Percentiles rank a stretch among this genome's conserved stretches.
Conservation (phyloP, 2,329 filamentous ascomycete species). For the Ophiostoma perfectum region DNA sequence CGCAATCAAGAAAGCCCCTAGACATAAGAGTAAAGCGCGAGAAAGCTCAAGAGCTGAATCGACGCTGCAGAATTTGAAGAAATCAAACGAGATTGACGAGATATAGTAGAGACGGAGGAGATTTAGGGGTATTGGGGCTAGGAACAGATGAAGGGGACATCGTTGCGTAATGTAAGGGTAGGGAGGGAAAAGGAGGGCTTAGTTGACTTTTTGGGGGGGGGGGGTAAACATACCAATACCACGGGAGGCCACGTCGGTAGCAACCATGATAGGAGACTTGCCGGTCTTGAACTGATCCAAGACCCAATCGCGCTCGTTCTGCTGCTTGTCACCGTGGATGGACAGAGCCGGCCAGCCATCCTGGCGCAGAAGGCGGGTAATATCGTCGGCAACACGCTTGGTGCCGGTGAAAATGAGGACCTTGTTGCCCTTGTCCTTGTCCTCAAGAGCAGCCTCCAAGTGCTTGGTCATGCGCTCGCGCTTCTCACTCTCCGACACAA, state of each 20-base stretch:
- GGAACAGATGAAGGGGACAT: conserved; percentile 23
- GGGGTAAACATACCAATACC: conserved; percentile 87
- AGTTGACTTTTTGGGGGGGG: conserved; percentile 30
- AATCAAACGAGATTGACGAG: conserved; percentile 32
- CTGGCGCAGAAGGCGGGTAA: conserved; percentile 93
- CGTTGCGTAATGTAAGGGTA: conserved; percentile 28
- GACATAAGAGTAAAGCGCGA: conserved; percentile 89
- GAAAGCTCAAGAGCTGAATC: conserved; percentile 47
- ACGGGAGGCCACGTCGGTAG: conserved; percentile 98
- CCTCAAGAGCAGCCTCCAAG: conserved; percentile 95
- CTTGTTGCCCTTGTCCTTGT: conserved; percentile 90
- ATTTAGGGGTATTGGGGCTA: not conserved
- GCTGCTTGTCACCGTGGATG: conserved; percentile 98
- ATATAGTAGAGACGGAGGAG: conserved; percentile 28
- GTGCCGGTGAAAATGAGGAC: conserved; percentile 88
- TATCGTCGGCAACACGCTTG: conserved; percentile 96
- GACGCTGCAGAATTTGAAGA: conserved; percentile 22
- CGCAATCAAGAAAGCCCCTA: conserved; percentile 82
- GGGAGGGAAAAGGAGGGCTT: conserved; percentile 30
- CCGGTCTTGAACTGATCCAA: conserved; percentile 99
- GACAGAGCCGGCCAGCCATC: conserved; percentile 97
- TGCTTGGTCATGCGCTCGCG: conserved; percentile 96
- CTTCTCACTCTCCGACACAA: conserved; percentile 95
- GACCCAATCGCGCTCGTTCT: conserved; percentile 99
- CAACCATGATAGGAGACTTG: conserved; percentile 99